Evolutionary conservation across 306 rosid genomes (phyloP).

Genomic region (Pterocarpus santalinus): DNA sequence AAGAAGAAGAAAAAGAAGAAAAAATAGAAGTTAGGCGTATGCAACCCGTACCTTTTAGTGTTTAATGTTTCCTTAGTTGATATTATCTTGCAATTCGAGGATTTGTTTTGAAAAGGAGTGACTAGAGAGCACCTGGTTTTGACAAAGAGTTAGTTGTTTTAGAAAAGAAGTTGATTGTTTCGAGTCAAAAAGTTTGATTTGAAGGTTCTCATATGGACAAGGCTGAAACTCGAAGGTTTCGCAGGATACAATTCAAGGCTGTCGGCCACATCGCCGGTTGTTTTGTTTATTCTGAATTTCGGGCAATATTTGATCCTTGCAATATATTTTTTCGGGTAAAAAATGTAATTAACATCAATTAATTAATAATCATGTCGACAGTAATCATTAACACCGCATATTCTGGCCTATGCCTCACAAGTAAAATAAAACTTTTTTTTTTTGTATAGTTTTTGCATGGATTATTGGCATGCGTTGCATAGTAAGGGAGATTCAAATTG

Average conservation of each 20-base stretch:
- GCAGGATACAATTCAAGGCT: not conserved
- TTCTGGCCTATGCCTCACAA: too few relatives aligned
- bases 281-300: not conserved
- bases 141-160: not conserved
- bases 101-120: not conserved
- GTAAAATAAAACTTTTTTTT: too few relatives aligned
- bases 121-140: slow-evolving; percentile 30
- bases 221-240: not conserved
- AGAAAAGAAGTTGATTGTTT: not conserved
- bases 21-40: not conserved
- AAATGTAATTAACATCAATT: too few relatives aligned
- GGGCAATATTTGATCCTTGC: too few relatives aligned
- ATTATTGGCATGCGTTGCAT: too few relatives aligned
- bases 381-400: too few relatives aligned
- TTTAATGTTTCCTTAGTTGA: not conserved
- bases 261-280: not conserved
- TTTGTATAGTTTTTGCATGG: too few relatives aligned
- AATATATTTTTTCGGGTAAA: too few relatives aligned
- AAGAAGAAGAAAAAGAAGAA: too few relatives aligned
- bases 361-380: too few relatives aligned
- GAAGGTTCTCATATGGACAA: not conserved
- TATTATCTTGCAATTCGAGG: not conserved
- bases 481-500: too few relatives aligned
- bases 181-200: not conserved
- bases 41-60: not conserved